Base-by-base conservation (phyloP, 805 yeast genomes). In the Blastobotrys terrestris region DNA sequence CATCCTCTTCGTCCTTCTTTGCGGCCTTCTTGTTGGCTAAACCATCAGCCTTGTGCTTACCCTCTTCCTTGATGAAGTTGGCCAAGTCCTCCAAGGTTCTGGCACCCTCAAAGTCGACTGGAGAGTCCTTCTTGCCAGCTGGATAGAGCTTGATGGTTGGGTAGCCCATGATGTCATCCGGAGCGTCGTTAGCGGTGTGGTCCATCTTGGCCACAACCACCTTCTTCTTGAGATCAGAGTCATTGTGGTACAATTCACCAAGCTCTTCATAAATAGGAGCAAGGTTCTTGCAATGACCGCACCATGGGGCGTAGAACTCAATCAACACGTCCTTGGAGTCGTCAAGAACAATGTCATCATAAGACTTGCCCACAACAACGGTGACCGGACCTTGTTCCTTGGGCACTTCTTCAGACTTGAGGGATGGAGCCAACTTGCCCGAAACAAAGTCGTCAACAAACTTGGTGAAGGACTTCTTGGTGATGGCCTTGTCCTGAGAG, bases 231-330 rank as follows among this genome's bases (percentile, higher is more conserved):
- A 75, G 74, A 46, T 69, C 74, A 19, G 71, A 65, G 65, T 83
- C 81, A 49, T 76, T 69, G 55, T 73, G 75, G 71, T 77, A 87
- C 51, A 85, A 63, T 49, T 74, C 83, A 50, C 92, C 97, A 59
- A 94, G 79, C 67, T 91, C 94, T 68, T 87, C 95, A 76, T 83
- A 92, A 54, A 76, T 77, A 71, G 96, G 96, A 16, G 88, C 95
- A 58, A 88, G 73, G 49, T 78, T 80, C 76, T 91, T 89, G 78
- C 97, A 91, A 74, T 91, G 94, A 15, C 97, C 97, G 77, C 97
- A 91, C 97, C 98, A 92, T 67, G 97, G 95, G 48, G 98, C 97
- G 67, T 87, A 91, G 73, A 91, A 92, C 75, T 88, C 86, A 57
- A 88, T 87, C 56, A 89, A 76, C 7, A 91, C 78, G 61, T 83